Base-by-base conservation (phyloP, 768 basidiomycete species). In the Asterophora lycoperdoides region DNA sequence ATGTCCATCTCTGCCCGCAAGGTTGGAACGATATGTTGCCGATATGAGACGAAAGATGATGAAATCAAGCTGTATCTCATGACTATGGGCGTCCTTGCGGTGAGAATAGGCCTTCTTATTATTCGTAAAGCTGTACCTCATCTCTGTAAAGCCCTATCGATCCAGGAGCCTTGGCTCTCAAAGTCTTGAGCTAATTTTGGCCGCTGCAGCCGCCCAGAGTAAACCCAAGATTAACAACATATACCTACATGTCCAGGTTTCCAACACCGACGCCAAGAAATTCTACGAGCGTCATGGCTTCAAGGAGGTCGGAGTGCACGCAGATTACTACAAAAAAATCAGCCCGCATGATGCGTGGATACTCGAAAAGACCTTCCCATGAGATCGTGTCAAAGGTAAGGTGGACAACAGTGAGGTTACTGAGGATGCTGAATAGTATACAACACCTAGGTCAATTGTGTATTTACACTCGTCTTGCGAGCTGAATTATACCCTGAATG, bases 21-120 rank as follows among this genome's bases (percentile, higher is more conserved):
- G 74, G 84, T 94, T 54, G 92, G 93, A 51, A 89, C 84, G 4
- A 79, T 93, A 60, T 92, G 89, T 66, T 91, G 88, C 70, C 80
- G 89, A 50, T 66, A 93, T 52, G 92, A 95, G 67, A 76, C 72
- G 45, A 79, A 81, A 59, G 75, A 79, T 59, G 77, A 71, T 38
- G 67, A 74, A 56, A 71, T 68, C 37, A 72, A 75, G 40, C 68
- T 90, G 51, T 94, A 94, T 69, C 76, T 93, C 62, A 90, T 93
- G 85, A 94, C 93, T 42, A 85, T 94, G 84, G 93, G 91, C 37
- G 70, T 94, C 54, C 81, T 94, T 47, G 90, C 89, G 48, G 90
- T 93, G 71, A 68, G 81, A 70, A 50, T 34, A 44, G 28, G n/a
- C 44, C 39, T 40, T 39, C 41, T 15, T 53, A 44, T 45, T 41